Base-by-base conservation (phyloP, 805 yeast genomes). In the Pichia manshurica region DNA sequence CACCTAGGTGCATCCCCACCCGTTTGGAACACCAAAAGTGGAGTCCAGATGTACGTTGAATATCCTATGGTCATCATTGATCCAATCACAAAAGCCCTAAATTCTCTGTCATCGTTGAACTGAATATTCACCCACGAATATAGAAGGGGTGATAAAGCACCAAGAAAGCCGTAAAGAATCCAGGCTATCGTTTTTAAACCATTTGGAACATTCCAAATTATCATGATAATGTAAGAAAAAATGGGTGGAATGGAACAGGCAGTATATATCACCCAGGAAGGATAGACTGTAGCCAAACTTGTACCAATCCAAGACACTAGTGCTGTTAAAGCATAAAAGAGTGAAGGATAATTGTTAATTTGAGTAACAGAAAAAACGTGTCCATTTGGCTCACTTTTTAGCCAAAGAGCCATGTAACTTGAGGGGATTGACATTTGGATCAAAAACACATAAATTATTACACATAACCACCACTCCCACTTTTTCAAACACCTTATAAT, bases 101-200 rank as follows among this genome's bases (percentile, higher is more conserved):
- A 69, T 51, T 78, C 74, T 13, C 77, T 77, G 58, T 79, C 81
- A 48, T 74, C 67, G 51, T 85, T 68, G 50, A 78, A 67, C 45
- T 79, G 72, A 62, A 79, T 85, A 55, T 74, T 75, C 49, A 75
- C 75, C 70, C 76, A 73, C 1, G 82, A 72, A 68, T 79, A 77
- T 39, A 79, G 62, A 41, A 79, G 79, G 0, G 85, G 81, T 2
- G 84, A 79, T 60, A 77, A 76, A 17, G 84, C 76, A 73, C 82
- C 79, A 13, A 80, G 76, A 59, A 77, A 77, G 57, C 79, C 80
- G 20, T 77, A 78, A 42, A 75, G 68, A 55, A 79, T 68, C 60
- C 75, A 81, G 1, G 80, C 86, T 66, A 73, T 78, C 84, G 85
- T 79, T 61, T 80, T 79, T 16, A 84, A 78, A n/a, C 68, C 48